A percentile compares a stretch with the other conserved stretches of the same genome.
Conservation (phyloP, 345 rosid species). For the Populus deltoides region DNA sequence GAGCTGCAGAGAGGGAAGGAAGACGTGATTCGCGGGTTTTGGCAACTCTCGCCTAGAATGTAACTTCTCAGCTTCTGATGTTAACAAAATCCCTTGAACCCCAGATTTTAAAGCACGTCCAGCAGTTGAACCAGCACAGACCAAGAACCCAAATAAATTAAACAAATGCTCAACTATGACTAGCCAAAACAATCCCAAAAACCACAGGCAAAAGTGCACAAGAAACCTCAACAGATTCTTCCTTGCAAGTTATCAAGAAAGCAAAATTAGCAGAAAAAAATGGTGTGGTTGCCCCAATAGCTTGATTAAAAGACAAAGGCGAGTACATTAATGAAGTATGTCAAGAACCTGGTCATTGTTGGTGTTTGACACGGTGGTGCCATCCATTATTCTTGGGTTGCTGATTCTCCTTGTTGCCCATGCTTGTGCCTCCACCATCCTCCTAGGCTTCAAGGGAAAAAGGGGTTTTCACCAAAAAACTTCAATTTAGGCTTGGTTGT, state of each 20-base stretch:
- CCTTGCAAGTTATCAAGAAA: constrained; percentile 79
- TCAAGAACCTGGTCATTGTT: constrained; percentile 43
- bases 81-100: constrained; percentile 74
- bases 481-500: no score
- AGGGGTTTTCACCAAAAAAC: constrained; percentile 3
- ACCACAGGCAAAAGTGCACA: constrained; percentile 86
- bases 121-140: constrained; percentile 88
- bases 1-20: not conserved
- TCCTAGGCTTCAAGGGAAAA: constrained; percentile 8
- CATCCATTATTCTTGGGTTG: constrained; percentile 61
- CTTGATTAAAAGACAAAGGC: constrained; percentile 96
- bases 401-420: constrained; percentile 99
- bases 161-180: constrained; percentile 86
- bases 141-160: constrained; percentile 84
- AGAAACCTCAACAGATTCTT: constrained; percentile 80
- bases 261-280: constrained; percentile 95
- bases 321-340: constrained; percentile 81
- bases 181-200: constrained; percentile 84
- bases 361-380: constrained; percentile 26
- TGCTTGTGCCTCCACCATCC: constrained; percentile 98
- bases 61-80: constrained; percentile 87
- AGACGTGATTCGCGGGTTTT: not conserved
- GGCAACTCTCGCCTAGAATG: constrained; percentile 45
- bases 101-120: constrained; percentile 95
- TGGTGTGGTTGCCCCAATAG: constrained; percentile 96